These are phyloP conservation scores for Cyberlindnera meyerae DNA, from an alignment of 805 yeast species.

Conservation along the genomic window DNA sequence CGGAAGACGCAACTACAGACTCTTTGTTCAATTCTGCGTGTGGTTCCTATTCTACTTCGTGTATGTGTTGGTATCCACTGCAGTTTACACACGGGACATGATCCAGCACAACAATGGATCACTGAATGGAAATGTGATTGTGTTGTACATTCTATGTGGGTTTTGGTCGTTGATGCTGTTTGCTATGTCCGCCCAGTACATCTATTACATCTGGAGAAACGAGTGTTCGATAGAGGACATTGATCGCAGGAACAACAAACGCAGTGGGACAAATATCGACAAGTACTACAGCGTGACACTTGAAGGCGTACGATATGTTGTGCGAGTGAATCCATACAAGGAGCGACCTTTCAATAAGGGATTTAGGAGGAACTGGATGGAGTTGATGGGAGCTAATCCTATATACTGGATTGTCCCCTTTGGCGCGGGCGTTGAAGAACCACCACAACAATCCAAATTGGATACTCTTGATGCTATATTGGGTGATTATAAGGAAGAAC, in stretches of 20 bases:
- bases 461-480: slow-evolving; percentile 17
- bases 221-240: slow-evolving; percentile 59
- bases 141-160: slow-evolving; percentile 39
- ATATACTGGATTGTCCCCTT: slow-evolving; percentile 29
- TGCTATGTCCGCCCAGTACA: slow-evolving; percentile 39
- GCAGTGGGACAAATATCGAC: slow-evolving; percentile 17
- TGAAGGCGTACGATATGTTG: slow-evolving; percentile 37
- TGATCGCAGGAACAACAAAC: slow-evolving; percentile 30
- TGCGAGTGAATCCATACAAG: slow-evolving; percentile 23
- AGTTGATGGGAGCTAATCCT: slow-evolving; percentile 27
- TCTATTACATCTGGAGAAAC: slow-evolving; percentile 42
- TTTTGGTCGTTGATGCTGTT: slow-evolving; percentile 42
- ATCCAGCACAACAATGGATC: slow-evolving; percentile 14
- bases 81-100: slow-evolving; percentile 26
- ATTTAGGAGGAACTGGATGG: slow-evolving; percentile 23
- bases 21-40: slow-evolving; percentile 50
- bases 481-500: slow-evolving; percentile 27
- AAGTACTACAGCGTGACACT: slow-evolving; percentile 28
- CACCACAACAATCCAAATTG: slow-evolving; percentile 1
- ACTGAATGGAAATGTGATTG: slow-evolving; percentile 46
- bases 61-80: slow-evolving; percentile 34
- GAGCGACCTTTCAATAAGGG: slow-evolving; percentile 22
- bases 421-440: slow-evolving; percentile 12
- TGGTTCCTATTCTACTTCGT: slow-evolving; percentile 36
- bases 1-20: slow-evolving; percentile 60